phyloP scores from a whole-genome alignment of 2,329 filamentous ascomycete genomes.

The Fonsecaea erecta region DNA sequence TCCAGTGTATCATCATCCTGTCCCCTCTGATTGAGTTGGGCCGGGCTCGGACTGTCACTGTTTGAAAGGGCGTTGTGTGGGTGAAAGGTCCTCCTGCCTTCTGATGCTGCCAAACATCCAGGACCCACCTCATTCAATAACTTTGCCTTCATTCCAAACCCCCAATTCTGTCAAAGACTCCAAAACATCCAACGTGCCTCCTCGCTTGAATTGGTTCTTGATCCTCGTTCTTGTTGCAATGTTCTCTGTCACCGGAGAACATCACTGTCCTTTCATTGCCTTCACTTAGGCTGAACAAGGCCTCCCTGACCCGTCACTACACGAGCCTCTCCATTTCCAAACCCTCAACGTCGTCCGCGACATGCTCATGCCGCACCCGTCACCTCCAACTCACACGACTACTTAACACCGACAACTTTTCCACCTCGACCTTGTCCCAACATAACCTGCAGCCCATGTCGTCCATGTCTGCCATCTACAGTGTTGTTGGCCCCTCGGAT shows the following conservation, averaged over 20 bases:
- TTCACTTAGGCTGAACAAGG: constrained; percentile 9
- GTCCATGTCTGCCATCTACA: constrained; percentile 26
- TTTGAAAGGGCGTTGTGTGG: constrained; percentile 25
- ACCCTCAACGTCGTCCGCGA: constrained; percentile 5
- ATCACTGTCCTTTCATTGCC: constrained; percentile 6
- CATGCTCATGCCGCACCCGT: constrained; percentile 17
- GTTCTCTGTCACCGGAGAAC: constrained; percentile 12
- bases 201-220: constrained; percentile 26
- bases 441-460: constrained; percentile 23
- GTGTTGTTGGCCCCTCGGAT: constrained; percentile 22
- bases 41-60: constrained; percentile 26
- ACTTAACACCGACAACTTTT: constrained; percentile 12
- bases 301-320: background rate
- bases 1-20: constrained; percentile 21
- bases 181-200: constrained; percentile 31
- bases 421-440: background rate
- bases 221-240: constrained; percentile 23
- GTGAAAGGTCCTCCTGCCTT: constrained; percentile 19
- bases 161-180: constrained; percentile 30
- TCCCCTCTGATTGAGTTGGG: constrained; percentile 12
- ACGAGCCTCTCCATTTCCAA: constrained; percentile 5
- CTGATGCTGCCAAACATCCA: constrained; percentile 18
- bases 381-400: constrained; percentile 4
- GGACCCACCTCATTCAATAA: constrained; percentile 29
- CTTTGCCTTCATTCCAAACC: constrained; percentile 30